Percentiles rank a stretch among this genome's conserved stretches.
phyloP scores from a whole-genome alignment of 2,329 filamentous ascomycete genomes.

The Emergomyces pasteurianus region DNA sequence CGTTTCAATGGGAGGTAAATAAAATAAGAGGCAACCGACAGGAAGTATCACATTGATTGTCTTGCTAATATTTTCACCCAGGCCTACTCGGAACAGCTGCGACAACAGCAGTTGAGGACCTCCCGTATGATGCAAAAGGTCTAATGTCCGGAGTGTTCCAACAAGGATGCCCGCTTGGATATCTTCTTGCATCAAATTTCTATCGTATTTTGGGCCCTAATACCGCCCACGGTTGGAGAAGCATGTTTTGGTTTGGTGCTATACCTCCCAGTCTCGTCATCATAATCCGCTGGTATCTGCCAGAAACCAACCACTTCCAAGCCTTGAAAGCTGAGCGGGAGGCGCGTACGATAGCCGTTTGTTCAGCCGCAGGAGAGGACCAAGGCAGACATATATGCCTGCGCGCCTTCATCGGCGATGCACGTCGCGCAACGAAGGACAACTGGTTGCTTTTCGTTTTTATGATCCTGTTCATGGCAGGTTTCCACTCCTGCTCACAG shows the following conservation, averaged over 20 bases:
- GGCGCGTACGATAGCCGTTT: not conserved
- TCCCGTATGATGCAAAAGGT: constrained; percentile 45
- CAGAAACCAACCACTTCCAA: constrained; percentile 65
- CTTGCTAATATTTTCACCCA: constrained; percentile 4
- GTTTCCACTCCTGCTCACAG: constrained; percentile 68
- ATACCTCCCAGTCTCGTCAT: constrained; percentile 72
- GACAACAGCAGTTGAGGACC: constrained; percentile 52
- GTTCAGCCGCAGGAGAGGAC: not conserved
- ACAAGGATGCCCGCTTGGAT: constrained; percentile 53
- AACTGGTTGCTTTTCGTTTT: constrained; percentile 51
- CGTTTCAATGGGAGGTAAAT: constrained; percentile 47
- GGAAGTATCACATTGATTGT: not conserved
- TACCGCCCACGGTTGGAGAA: constrained; percentile 58
- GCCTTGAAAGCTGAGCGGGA: constrained; percentile 22
- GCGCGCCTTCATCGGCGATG: constrained; percentile 6
- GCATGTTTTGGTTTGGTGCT: constrained; percentile 81
- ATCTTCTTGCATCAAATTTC: constrained; percentile 49
- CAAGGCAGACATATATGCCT: not conserved
- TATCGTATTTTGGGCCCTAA: constrained; percentile 46
- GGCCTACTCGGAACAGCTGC: constrained; percentile 49
- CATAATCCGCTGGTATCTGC: constrained; percentile 60
- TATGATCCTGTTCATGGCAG: constrained; percentile 75
- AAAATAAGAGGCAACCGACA: not conserved
- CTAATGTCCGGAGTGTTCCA: constrained; percentile 51
- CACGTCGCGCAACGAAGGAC: not conserved